phyloP scores from a whole-genome alignment of 352 stramenopile species.

The Blastocystis sp. region DNA sequence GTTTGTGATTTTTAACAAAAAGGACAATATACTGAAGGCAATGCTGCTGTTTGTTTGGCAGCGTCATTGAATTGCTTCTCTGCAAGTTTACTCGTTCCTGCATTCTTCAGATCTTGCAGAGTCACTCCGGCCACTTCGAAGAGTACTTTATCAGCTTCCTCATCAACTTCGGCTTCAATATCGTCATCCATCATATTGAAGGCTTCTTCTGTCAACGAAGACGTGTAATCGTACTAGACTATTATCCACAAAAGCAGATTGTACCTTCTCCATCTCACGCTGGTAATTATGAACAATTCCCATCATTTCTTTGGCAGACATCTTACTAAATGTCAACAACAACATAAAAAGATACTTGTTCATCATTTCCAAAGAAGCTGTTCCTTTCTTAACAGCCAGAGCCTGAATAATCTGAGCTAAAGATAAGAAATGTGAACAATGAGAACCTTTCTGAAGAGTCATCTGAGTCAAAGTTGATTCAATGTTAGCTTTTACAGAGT shows the following conservation, averaged over 20 bases:
- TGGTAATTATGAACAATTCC: neutral
- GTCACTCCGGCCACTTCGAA: constrained; percentile 1
- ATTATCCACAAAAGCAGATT: neutral
- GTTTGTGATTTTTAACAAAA: neutral
- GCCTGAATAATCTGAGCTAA: constrained; percentile 4
- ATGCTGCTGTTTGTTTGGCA: neutral
- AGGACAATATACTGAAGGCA: neutral
- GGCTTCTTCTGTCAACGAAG: neutral
- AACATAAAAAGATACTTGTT: neutral
- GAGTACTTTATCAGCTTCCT: constrained; percentile 37
- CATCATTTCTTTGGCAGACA: neutral
- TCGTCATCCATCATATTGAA: neutral
- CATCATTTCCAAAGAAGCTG: neutral
- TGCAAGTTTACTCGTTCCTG: neutral
- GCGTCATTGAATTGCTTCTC: neutral
- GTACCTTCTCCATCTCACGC: constrained; percentile 24
- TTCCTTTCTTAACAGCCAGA: constrained; percentile 1
- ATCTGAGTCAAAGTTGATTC: neutral
- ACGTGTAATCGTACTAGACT: neutral
- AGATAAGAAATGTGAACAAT: neutral
- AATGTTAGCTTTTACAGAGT: neutral
- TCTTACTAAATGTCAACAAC: neutral
- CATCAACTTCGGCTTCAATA: constrained; percentile 53
- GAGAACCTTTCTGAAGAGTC: neutral
- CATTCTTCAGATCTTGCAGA: neutral